Evolutionary conservation across 202 grass and related monocot species (phyloP).

Genomic region (Sporobolus alterniflorus): DNA sequence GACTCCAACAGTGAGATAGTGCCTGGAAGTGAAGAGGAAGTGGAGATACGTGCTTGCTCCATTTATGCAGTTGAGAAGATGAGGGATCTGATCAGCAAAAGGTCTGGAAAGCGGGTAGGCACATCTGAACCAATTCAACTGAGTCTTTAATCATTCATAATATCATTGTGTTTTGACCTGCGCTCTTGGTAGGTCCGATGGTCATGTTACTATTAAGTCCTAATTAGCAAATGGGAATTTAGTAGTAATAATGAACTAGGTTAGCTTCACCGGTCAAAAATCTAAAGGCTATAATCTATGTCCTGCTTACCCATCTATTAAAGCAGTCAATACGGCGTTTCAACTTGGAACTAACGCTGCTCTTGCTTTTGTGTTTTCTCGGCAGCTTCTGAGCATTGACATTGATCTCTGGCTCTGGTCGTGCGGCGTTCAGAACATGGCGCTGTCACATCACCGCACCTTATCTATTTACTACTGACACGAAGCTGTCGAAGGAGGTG

Average conservation of each 20-base stretch:
- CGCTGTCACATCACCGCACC: slow-evolving; percentile 90
- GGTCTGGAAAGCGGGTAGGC: slow-evolving; percentile 82
- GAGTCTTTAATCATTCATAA: slow-evolving; percentile 19
- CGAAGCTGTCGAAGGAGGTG: background rate
- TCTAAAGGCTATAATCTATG: background rate
- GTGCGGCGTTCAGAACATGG: slow-evolving; percentile 72
- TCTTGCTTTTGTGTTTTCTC: slow-evolving; percentile 33
- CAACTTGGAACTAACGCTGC: slow-evolving; percentile 14
- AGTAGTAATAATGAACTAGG: background rate
- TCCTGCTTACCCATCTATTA: background rate
- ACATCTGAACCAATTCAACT: slow-evolving; percentile 11
- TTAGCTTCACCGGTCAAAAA: background rate
- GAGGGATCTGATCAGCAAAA: slow-evolving; percentile 80
- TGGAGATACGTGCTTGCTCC: slow-evolving; percentile 91
- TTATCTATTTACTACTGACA: slow-evolving; percentile 92
- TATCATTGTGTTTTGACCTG: slow-evolving; percentile 1
- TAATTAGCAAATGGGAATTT: background rate
- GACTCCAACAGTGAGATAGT: slow-evolving; percentile 79
- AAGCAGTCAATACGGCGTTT: slow-evolving; percentile 29
- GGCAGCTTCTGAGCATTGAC: slow-evolving; percentile 94
- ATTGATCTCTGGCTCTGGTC: slow-evolving; percentile 99
- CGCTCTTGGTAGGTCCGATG: background rate
- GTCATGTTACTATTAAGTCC: background rate
- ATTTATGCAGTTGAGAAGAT: slow-evolving; percentile 95
- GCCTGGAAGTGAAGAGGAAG: slow-evolving; percentile 87